Evolutionary conservation across 2,329 filamentous ascomycete genomes (phyloP), one percentile per base, ranked within the genome.

Genomic region (Emergomyces pasteurianus): DNA sequence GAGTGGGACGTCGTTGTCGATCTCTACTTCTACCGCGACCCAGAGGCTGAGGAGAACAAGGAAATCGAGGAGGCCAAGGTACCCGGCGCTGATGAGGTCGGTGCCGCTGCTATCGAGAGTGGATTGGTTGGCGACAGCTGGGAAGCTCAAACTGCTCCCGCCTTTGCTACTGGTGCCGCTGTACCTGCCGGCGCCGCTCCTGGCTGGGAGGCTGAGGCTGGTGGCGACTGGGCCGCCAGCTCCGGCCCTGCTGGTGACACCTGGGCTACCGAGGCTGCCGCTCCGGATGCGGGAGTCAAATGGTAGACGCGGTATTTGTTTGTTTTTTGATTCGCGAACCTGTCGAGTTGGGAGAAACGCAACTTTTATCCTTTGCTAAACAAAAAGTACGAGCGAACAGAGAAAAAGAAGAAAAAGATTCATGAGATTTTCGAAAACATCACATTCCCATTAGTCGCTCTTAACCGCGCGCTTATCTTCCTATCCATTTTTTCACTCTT

Each of bases 21-120:
- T 87, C 83, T 99, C 74, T 99, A 99, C 90, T 99, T 99, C 88
- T 96, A 99, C 89, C 94, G 95, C 78, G 95, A 99, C 81, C 94
- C 95, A 72, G 94, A 99, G 82, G 91, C 92, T 70, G 94, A 99
- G 86, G 94, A 96, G 79, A 92, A 96, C 86, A 96, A 99, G 83
- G 95, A 96, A 75, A 83, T 87, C 68, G 89, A 81, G 64, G 92
- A 97, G 84, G 73, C 81, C 71, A 96, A 97, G 88, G 81, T 87
- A 66, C 82, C 89, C 67, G 87, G 85, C 73, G 87, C 83, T 70
- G 92, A 96, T 69, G 92, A 96, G 81, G 88, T 89, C 73, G 90
- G 87, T 70, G 74, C 88, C 65, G 86, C 80, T 70, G 86, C 89
- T 70, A 85, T 94, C 71, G 91, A 94, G 77, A 81, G 84, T 70